Evolutionary conservation across 176 grass and related monocot genomes (phyloP).

Genomic region (Musa schizocarpa): DNA sequence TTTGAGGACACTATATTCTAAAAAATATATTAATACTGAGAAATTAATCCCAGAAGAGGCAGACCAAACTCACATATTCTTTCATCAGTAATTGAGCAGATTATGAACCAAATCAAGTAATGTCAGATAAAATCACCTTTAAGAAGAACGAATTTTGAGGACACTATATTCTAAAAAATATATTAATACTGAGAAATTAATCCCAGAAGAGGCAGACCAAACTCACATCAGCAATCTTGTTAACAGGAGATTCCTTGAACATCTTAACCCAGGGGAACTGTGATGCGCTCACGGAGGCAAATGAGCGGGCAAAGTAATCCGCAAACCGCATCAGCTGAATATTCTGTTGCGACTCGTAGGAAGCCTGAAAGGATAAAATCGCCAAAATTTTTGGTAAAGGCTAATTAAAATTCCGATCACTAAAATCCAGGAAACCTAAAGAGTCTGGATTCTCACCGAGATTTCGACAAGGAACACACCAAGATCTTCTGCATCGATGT

Average conservation of each 20-base stretch:
- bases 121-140: too few relatives aligned
- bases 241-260: conserved; percentile 77
- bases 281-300: conserved; percentile 43
- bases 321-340: conserved; percentile 98
- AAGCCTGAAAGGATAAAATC: conserved; percentile 31
- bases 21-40: too few relatives aligned
- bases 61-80: too few relatives aligned
- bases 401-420: conserved; percentile 22
- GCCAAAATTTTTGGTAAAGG: conserved; percentile 5
- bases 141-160: too few relatives aligned
- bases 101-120: too few relatives aligned
- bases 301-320: conserved; percentile 77
- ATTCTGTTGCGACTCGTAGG: conserved; percentile 64
- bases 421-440: conserved; percentile 31
- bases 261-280: conserved; percentile 92
- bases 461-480: conserved; percentile 53
- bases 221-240: conserved; percentile 80
- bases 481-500: conserved; percentile 62
- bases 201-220: background rate
- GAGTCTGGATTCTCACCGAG: conserved; percentile 40
- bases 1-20: too few relatives aligned
- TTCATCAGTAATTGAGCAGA: too few relatives aligned
- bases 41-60: too few relatives aligned
- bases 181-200: background rate
- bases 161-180: background rate